Base-by-base conservation (phyloP, 331 rosid genomes). In the Malus hybrid region DNA sequence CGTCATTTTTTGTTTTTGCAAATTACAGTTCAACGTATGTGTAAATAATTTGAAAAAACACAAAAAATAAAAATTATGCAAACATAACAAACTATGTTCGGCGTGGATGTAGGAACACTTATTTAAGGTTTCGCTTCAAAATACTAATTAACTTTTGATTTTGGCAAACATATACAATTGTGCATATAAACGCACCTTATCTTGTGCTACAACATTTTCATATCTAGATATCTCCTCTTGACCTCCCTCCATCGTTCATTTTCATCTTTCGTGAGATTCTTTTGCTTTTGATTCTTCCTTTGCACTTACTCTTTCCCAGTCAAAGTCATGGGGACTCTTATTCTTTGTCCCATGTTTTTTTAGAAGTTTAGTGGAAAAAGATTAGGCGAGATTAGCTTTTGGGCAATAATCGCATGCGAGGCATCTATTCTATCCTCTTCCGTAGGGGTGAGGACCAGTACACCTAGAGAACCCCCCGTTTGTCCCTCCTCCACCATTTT, bases 291-390 rank as follows among this genome's bases (percentile, higher is more conserved):
- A 71, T 56, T 56, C 53, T 56, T 56, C 34, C 57, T 18, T 8
- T 16, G 13, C 10, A 32, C 39, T 28, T 62, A 7, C 11, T 14
- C n/a, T 6, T 6, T 53, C 55, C 22, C 7, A 20, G 26, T 39
- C 76, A 42, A 72, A 72, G 28, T 72, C 76, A 72, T 72, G 76
- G 76, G 68, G 57, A 36, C 68, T 24, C 34, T 44, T 10, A 9
- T 39, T 73, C 30, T 73, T 42, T 73, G 69, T 34, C 76, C 56
- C 16, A 22, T 58, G 30, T 63, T 30, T 19, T 34, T 34, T 34
- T 0, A 42, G 3, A 42, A 42, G 46, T 42, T 42, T 0, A 42
- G 46, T 10, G 1, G 13, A 42, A 1, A 42, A 42, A 42, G 0
- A 42, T 42, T 42, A 42, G 13, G 1, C 1, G 5, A 42, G 46